Conservation (phyloP, 331 rosid species). For the Malus hybrid region DNA sequence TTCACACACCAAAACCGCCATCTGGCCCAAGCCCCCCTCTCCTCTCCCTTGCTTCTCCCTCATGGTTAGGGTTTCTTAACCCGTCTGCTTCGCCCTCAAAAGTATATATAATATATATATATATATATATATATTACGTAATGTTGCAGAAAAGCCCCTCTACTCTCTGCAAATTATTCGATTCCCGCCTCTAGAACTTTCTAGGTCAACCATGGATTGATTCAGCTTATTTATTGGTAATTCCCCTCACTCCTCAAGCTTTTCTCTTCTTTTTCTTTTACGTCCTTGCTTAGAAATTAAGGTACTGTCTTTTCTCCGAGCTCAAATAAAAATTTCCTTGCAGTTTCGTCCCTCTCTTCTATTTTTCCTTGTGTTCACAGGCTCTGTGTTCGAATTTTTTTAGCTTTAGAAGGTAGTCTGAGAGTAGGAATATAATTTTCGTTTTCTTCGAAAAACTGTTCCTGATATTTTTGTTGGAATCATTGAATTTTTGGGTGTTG, state of each 20-base stretch:
- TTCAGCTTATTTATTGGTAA: slow-evolving; percentile 35
- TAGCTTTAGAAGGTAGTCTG: neutral
- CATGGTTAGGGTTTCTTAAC: slow-evolving; percentile 69
- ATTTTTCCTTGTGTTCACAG: neutral
- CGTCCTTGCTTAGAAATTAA: neutral
- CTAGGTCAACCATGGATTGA: slow-evolving; percentile 41
- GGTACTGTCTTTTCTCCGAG: neutral
- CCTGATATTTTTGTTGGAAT: neutral
- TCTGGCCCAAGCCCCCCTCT: neutral
- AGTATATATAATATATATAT: neutral
- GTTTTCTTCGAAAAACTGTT: too few species aligned
- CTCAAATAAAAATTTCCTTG: neutral
- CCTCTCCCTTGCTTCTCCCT: slow-evolving; percentile 2
- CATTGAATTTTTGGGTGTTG: too few species aligned
- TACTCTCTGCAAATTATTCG: slow-evolving; percentile 9
- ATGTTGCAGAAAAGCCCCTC: slow-evolving; percentile 29
- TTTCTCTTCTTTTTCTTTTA: neutral
- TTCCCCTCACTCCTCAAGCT: neutral
- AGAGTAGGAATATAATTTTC: neutral
- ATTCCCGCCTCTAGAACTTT: slow-evolving; percentile 17
- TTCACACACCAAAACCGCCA: slow-evolving; percentile 32
- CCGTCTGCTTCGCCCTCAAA: slow-evolving; percentile 9
- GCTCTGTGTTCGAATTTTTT: neutral
- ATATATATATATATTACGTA: neutral
- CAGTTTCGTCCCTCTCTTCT: neutral